A percentile compares a stretch with the other conserved stretches of the same genome.
Conservation (phyloP, 139 green algal genomes). For the Zygnema circumcarinatum region DNA sequence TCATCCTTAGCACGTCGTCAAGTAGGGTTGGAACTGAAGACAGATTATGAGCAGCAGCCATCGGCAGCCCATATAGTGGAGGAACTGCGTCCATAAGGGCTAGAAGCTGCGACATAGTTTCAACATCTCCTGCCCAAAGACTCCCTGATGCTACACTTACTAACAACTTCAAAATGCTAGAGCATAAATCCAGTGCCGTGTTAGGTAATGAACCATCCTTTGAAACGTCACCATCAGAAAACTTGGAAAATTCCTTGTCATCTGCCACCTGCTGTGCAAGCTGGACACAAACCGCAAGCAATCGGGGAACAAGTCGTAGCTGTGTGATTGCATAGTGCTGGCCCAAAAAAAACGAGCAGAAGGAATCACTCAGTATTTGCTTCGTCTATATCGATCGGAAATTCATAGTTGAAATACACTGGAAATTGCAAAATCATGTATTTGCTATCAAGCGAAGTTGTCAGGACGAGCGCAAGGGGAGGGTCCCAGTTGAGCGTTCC, state of each 20-base stretch:
- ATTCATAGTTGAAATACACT: too few relatives aligned
- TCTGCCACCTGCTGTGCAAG: background rate
- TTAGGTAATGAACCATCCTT: background rate
- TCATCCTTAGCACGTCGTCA: constrained; percentile 5
- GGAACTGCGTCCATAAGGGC: background rate
- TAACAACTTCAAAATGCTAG: constrained; percentile 20
- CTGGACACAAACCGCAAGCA: background rate
- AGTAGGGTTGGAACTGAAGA: background rate
- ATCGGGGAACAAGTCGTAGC: constrained; percentile 1
- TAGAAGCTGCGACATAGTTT: background rate
- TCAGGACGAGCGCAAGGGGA: too few relatives aligned
- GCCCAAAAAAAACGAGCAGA: background rate
- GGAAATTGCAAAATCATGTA: too few relatives aligned
- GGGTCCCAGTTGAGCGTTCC: too few relatives aligned
- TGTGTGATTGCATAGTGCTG: constrained; percentile 13
- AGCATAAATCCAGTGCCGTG: background rate
- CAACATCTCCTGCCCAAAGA: background rate
- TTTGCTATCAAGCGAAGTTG: too few relatives aligned
- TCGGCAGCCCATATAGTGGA: background rate
- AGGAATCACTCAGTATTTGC: too few relatives aligned
- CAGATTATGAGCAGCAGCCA: background rate
- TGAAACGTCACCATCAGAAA: background rate
- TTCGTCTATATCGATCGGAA: too few relatives aligned
- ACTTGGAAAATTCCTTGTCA: background rate
- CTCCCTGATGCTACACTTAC: background rate